These are phyloP conservation scores for Sphaerulina musiva DNA, from an alignment of 2,329 filamentous ascomycete genomes.

Conservation along the genomic window DNA sequence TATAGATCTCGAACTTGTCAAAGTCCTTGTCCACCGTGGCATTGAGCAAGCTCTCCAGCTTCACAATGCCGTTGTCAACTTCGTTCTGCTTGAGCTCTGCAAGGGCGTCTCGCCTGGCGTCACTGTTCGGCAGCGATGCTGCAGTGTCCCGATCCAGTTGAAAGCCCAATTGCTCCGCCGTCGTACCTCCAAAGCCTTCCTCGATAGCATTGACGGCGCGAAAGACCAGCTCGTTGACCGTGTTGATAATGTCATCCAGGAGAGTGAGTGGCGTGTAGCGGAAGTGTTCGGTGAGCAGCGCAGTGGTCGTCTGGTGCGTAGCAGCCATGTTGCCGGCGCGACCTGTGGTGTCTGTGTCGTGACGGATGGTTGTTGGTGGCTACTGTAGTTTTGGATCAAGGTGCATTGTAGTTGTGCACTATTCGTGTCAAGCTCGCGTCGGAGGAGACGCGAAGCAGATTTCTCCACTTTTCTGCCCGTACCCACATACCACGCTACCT, in stretches of 20 bases:
- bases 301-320: slow-evolving; percentile 43
- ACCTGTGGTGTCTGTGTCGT: background rate
- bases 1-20: slow-evolving; percentile 62
- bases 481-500: no score
- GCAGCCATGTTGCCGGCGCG: slow-evolving; percentile 35
- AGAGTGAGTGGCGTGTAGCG: slow-evolving; percentile 87
- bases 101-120: slow-evolving; percentile 34
- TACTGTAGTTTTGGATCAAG: background rate
- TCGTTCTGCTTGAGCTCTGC: slow-evolving; percentile 40
- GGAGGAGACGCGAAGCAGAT: background rate
- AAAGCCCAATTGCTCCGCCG: slow-evolving; percentile 77
- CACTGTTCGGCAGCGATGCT: slow-evolving; percentile 14
- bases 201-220: slow-evolving; percentile 84
- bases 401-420: background rate
- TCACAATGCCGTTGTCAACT: slow-evolving; percentile 68
- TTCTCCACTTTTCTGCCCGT: background rate
- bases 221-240: slow-evolving; percentile 87
- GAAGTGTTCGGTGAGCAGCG: slow-evolving; percentile 88
- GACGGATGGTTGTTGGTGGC: background rate
- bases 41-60: slow-evolving; percentile 46
- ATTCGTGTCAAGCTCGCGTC: background rate
- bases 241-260: slow-evolving; percentile 97
- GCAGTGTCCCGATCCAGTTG: slow-evolving; percentile 12
- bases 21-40: slow-evolving; percentile 47
- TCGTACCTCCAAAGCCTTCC: slow-evolving; percentile 66